Evolutionary conservation across 2,329 filamentous ascomycete species (phyloP).

Genomic region (Dothideomycetes sp.): DNA sequence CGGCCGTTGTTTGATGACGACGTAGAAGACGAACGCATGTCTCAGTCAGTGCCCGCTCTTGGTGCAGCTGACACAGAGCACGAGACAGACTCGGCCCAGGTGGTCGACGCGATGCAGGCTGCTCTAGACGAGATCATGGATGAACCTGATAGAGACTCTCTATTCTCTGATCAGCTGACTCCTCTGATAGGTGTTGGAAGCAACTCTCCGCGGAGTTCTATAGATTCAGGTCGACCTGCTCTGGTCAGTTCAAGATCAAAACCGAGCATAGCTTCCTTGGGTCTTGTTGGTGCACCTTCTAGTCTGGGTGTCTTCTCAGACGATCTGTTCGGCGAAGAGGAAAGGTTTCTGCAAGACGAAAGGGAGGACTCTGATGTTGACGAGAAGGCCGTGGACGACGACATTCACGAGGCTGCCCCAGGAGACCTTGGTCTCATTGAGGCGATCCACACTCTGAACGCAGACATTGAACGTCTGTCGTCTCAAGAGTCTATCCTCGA

Average conservation of each 20-base stretch:
- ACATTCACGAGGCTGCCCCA: constrained; percentile 87
- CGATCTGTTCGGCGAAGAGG: constrained; percentile 84
- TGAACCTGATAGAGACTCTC: constrained; percentile 51
- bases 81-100: constrained; percentile 45
- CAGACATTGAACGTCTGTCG: constrained; percentile 78
- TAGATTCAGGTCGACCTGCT: constrained; percentile 39
- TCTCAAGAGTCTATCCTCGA: constrained; percentile 87
- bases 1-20: constrained; percentile 72
- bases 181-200: constrained; percentile 40
- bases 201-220: constrained; percentile 21
- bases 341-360: constrained; percentile 76
- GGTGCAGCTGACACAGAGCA: constrained; percentile 68
- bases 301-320: constrained; percentile 88
- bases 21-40: constrained; percentile 59
- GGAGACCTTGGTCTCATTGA: constrained; percentile 89
- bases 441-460: constrained; percentile 77
- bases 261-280: constrained; percentile 82
- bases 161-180: constrained; percentile 44
- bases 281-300: constrained; percentile 76
- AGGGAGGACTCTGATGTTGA: constrained; percentile 58
- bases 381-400: constrained; percentile 58
- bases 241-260: constrained; percentile 45
- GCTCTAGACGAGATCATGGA: constrained; percentile 88
- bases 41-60: constrained; percentile 67
- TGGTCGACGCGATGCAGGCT: constrained; percentile 87